These are phyloP conservation scores for Fusarium mundagurra DNA, from an alignment of 2,329 filamentous ascomycete genomes.

Conservation along the genomic window DNA sequence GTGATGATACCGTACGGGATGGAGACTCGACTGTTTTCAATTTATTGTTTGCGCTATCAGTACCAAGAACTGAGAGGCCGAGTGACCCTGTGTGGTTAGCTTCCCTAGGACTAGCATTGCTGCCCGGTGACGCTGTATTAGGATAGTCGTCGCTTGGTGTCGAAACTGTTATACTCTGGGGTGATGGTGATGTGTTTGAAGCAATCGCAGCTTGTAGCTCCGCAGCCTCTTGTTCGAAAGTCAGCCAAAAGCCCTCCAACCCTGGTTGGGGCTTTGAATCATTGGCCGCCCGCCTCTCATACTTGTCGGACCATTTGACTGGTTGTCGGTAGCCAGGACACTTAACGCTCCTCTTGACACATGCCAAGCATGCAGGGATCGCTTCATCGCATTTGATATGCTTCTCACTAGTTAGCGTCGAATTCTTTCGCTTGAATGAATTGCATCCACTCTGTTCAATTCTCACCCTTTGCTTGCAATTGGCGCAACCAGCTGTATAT, in stretches of 20 bases:
- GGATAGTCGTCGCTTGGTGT: background rate
- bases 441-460: background rate
- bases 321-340: background rate
- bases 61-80: background rate
- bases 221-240: background rate
- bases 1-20: background rate
- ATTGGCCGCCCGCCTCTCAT: background rate
- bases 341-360: background rate
- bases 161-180: background rate
- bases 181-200: background rate
- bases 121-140: background rate
- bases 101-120: background rate
- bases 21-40: background rate
- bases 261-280: background rate
- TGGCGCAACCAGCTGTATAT: background rate
- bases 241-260: background rate
- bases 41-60: background rate
- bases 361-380: background rate
- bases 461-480: background rate
- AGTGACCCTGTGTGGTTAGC: background rate
- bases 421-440: background rate
- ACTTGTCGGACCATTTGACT: background rate
- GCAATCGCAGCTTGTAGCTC: background rate
- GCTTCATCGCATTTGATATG: background rate
- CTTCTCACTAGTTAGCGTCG: background rate